Base-by-base conservation (phyloP, 306 rosid genomes). In the Coriaria nepalensis region DNA sequence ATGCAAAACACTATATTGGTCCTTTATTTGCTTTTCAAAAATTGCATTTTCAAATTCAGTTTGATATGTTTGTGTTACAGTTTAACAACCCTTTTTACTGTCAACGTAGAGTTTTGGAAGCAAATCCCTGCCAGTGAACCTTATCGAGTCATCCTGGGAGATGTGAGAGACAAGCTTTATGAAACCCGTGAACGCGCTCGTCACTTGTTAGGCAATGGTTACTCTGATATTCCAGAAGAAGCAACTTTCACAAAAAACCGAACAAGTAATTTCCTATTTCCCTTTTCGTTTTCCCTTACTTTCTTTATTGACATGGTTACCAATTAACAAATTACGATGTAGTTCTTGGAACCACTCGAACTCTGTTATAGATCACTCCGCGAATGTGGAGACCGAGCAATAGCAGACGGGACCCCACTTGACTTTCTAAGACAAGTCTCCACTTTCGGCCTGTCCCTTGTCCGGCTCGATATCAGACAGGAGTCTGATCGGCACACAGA, bases 1-100 rank as follows among this genome's bases (percentile, higher is more conserved):
- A 85, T 73, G 94, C 94, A 46, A 92, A 92, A 59, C 98, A 92
- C 73, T 92, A 85, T 37, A 92, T 92, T 60, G 98, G 98, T 92
- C 56, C 56, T 56, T 37, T 6, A 37, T 52, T 48, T 33, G 14
- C 6, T 40, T 13, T 15, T 2, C 35, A 12, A 36, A 29, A 47
- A 47, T 47, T 11, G 0, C 50, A 47, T 20, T 13, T 47, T 35
- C 35, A 47, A 7, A 47, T 29, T 9, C 50, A 4, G 52, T 47
- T 33, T 10, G 34, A 10, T 37, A 34, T 12, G 6, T 9, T 29
- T 14, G 32, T 7, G 6, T 52, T 41, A 8, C 46, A 47, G 10
- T 33, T 32, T 44, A 10, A 63, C 35, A 46, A 9, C 38, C n/a
- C 40, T 54, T 47, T 43, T 43, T 50, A 50, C 43, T 35, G 12